These are phyloP conservation scores for Aethionema arabicum DNA, from an alignment of 345 rosid species.

Conservation along the genomic window DNA sequence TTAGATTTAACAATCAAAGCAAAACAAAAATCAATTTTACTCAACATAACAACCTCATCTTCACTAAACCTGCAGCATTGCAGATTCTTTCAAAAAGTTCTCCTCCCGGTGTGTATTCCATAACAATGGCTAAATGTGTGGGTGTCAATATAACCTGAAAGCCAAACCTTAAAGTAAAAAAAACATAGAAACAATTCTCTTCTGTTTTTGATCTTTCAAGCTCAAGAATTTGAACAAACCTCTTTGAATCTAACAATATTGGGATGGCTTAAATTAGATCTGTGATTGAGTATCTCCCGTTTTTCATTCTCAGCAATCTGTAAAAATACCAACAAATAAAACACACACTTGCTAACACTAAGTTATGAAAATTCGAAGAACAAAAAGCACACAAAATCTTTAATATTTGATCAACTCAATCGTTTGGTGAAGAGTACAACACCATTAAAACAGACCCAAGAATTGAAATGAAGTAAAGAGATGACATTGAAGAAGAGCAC, in stretches of 20 bases:
- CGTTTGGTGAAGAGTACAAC: too few relatives aligned
- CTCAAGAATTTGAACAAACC: slow-evolving; percentile 26
- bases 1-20: too few relatives aligned
- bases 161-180: not conserved
- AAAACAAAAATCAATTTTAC: too few relatives aligned
- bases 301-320: slow-evolving; percentile 75
- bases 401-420: too few relatives aligned
- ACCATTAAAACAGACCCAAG: too few relatives aligned
- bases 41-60: slow-evolving; percentile 60
- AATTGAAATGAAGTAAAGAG: too few relatives aligned
- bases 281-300: slow-evolving; percentile 74
- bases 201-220: too few relatives aligned
- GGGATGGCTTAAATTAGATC: slow-evolving; percentile 69
- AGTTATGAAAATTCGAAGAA: not conserved
- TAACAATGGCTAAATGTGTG: slow-evolving; percentile 87
- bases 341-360: not conserved
- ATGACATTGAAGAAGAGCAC: too few relatives aligned
- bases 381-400: slow-evolving; percentile 4
- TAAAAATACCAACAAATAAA: slow-evolving; percentile 13
- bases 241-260: slow-evolving; percentile 70
- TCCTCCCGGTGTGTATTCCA: slow-evolving; percentile 98
- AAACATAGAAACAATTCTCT: not conserved
- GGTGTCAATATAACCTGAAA: slow-evolving; percentile 84
- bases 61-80: slow-evolving; percentile 80
- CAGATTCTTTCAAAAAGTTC: slow-evolving; percentile 89